Conservation (phyloP, 1,284 basidiomycete species). For the Tremellales sp. region DNA sequence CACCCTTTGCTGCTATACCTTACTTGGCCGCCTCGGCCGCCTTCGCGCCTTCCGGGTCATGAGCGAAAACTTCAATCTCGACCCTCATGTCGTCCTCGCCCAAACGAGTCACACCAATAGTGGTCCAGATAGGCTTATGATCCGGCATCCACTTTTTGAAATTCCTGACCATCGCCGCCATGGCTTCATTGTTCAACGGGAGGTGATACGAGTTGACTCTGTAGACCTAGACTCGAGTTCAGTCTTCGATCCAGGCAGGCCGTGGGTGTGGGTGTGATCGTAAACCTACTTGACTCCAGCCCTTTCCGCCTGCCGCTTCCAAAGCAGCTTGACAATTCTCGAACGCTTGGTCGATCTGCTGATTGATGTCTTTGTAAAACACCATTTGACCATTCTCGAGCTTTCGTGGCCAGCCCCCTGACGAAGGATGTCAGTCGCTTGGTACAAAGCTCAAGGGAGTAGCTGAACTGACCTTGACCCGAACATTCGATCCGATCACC, state of each 20-base stretch:
- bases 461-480: conserved; percentile 21
- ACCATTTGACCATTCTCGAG: neutral
- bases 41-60: conserved; percentile 2
- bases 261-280: too few relatives aligned
- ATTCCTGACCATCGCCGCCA: conserved; percentile 17
- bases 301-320: conserved; percentile 22
- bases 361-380: conserved; percentile 6
- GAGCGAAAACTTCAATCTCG: conserved; percentile 31
- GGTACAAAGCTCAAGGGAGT: neutral
- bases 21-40: neutral
- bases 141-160: conserved; percentile 23
- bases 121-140: conserved; percentile 31
- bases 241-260: too few relatives aligned
- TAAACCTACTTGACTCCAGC: conserved; percentile 23
- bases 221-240: conserved; percentile 23
- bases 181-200: conserved; percentile 15
- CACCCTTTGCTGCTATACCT: neutral
- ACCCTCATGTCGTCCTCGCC: conserved; percentile 24
- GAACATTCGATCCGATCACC: conserved; percentile 25
- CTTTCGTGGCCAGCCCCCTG: neutral
- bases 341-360: conserved; percentile 33
- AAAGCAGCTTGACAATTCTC: conserved; percentile 25
- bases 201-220: conserved; percentile 24
- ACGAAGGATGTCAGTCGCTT: neutral
- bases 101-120: conserved; percentile 19